Base-by-base conservation (phyloP, 2,329 filamentous ascomycete species). In the Fusarium luffae region DNA sequence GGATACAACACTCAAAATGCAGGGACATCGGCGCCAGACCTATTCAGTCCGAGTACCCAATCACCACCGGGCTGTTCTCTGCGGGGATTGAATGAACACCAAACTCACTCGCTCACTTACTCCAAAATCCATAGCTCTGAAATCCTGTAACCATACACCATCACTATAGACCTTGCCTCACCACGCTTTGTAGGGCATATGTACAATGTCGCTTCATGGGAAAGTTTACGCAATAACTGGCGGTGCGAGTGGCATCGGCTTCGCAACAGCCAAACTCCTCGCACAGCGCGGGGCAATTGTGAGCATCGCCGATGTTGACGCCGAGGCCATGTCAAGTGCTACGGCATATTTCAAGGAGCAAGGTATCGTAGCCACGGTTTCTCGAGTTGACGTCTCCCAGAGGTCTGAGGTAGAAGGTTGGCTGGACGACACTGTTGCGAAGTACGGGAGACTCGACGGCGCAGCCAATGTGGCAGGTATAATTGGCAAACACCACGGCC, bases 401-500 rank as follows among this genome's bases (percentile, higher is more conserved):
- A 79, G 80, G 50, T 71, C 76, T 7, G 78, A 86, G 28, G 86
- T 88, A 12, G 84, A 88, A 30, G 71, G 72, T 21, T 88, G 86
- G 86, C 82, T 87, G 48, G 76, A 78, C 9, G 76, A 74, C 49
- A 81, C 83, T 13, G 75, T 88, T n/a, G 70, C 78, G n/a, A 79
- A 79, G 32, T 85, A 85, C 54, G 86, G 86, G 7, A 82, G 82
- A 54, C 80, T 88, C 11, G 84, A 88, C 69, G 83, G 85, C 7
- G 85, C 86, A 21, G 86, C 84, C 13, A 88, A 89, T 56, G 80
- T 86, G 11, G 87, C 87, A 7, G 85, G 85, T 14, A 79, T 87
- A 44, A 83, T 85, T 66, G 83, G 83, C 47, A 80, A 79, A 68
- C 76, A 81, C 48, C 82, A 84, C 61, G 79, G 79, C 14, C 66